Evolutionary conservation across 2,329 filamentous ascomycete genomes (phyloP).

Genomic region (Botrytis galanthina): DNA sequence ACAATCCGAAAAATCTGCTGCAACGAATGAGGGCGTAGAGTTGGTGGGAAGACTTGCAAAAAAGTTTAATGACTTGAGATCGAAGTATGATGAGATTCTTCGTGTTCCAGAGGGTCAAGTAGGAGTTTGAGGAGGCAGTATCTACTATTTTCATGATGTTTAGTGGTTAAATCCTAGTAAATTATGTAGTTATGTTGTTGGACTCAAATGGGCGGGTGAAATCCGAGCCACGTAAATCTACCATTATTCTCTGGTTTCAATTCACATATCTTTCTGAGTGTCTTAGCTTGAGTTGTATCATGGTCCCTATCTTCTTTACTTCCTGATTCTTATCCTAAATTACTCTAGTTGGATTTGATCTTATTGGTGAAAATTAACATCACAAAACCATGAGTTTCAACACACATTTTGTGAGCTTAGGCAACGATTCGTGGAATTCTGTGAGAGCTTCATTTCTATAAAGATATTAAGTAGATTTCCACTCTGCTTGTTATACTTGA

Average conservation of each 20-base stretch:
- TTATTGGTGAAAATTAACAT: background rate
- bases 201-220: background rate
- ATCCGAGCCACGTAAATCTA: background rate
- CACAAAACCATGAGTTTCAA: background rate
- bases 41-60: background rate
- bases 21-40: background rate
- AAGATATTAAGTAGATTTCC: background rate
- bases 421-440: background rate
- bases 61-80: background rate
- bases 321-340: background rate
- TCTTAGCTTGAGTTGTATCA: background rate
- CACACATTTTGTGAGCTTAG: background rate
- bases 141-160: background rate
- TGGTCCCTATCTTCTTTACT: fast-evolving
- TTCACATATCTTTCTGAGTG: background rate
- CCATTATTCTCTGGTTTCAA: background rate
- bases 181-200: background rate
- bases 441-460: background rate
- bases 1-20: background rate
- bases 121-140: background rate
- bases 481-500: background rate
- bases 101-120: background rate
- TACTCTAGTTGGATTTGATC: background rate
- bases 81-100: background rate
- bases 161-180: background rate